These are phyloP conservation scores for Oenanthe javanica DNA, from an alignment of 140 eudicot species.

Conservation along the genomic window DNA sequence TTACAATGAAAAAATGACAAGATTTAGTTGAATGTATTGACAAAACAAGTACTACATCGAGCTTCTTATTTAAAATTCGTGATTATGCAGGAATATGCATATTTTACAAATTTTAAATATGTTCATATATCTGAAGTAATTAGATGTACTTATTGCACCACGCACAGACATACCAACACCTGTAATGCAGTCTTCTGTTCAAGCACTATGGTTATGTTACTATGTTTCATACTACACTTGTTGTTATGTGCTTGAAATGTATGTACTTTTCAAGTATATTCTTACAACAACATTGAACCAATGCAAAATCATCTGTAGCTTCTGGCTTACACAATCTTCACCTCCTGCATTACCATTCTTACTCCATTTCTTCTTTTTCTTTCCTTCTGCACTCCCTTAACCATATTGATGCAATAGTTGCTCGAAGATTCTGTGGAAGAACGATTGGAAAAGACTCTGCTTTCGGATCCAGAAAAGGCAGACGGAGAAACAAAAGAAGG, in stretches of 20 bases:
- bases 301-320: background rate
- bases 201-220: background rate
- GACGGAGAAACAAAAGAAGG: constrained; percentile 84
- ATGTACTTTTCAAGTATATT: background rate
- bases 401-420: constrained; percentile 39
- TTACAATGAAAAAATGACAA: background rate
- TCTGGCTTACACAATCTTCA: background rate
- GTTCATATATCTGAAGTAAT: background rate
- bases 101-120: background rate
- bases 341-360: background rate
- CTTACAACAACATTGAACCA: background rate
- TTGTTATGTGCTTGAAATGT: background rate
- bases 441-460: constrained; percentile 68
- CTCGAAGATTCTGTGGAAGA: constrained; percentile 95
- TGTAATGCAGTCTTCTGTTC: background rate
- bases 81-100: background rate
- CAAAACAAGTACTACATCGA: background rate
- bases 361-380: background rate
- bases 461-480: constrained; percentile 68
- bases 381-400: constrained; percentile 6
- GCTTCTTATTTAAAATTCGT: background rate
- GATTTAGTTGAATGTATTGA: background rate
- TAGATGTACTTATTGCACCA: background rate
- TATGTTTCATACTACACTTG: background rate
- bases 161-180: background rate